phyloP scores from a whole-genome alignment of 768 basidiomycete genomes.

The Lentinus tigrinus region DNA sequence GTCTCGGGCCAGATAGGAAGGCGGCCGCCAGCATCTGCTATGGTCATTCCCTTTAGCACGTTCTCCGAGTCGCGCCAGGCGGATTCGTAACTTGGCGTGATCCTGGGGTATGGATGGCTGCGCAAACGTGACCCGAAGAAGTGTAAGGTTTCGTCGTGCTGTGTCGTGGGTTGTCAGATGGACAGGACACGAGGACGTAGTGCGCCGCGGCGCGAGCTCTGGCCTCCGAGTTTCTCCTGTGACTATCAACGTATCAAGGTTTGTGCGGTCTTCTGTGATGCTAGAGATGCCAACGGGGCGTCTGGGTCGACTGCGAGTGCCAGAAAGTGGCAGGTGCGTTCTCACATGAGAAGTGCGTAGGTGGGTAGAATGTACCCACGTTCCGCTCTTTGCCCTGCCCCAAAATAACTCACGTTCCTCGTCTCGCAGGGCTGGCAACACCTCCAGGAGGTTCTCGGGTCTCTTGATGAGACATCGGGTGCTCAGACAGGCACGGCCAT shows the following conservation, averaged over 20 bases:
- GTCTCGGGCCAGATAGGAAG: constrained; percentile 17
- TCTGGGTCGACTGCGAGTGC: neutral
- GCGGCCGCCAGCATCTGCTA: neutral
- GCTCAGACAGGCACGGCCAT: too few species aligned
- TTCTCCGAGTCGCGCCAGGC: neutral
- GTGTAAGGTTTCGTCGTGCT: neutral
- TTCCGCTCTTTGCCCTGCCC: too few species aligned
- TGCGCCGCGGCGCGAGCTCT: constrained; percentile 5
- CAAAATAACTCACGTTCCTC: constrained; percentile 4
- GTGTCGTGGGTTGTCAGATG: constrained; percentile 14
- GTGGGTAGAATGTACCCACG: constrained; percentile 1
- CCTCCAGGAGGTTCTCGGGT: neutral
- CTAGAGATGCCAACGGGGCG: neutral
- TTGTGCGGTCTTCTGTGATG: constrained; percentile 2
- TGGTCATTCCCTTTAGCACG: neutral
- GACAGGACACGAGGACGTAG: constrained; percentile 13
- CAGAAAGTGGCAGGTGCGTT: neutral
- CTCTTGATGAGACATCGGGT: too few species aligned
- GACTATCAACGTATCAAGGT: neutral
- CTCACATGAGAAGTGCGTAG: constrained; percentile 6
- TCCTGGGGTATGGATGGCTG: constrained; percentile 4
- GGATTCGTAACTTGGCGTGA: constrained; percentile 6
- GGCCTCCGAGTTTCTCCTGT: constrained; percentile 6
- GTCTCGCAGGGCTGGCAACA: neutral
- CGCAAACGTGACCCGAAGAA: constrained; percentile 13